phyloP scores from a whole-genome alignment of 2,329 filamentous ascomycete genomes.

The Fusarium coicis region DNA sequence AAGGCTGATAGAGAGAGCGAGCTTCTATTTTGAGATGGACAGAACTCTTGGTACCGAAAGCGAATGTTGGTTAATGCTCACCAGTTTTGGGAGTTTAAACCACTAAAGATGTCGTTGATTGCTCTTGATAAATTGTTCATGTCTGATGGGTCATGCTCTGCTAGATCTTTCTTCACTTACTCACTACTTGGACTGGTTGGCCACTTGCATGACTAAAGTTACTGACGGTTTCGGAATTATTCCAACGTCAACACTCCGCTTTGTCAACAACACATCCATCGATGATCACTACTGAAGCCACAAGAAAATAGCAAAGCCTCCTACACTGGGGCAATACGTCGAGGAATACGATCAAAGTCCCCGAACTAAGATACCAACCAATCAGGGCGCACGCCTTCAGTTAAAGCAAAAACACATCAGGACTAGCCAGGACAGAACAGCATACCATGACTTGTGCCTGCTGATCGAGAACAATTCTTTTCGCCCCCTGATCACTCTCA shows the following conservation, averaged over 20 bases:
- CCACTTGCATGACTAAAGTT: neutral
- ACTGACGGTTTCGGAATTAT: neutral
- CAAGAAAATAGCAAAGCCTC: neutral
- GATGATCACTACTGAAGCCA: neutral
- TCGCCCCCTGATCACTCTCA: neutral
- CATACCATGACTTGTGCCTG: conserved; percentile 10
- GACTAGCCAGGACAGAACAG: neutral
- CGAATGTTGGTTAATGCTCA: neutral
- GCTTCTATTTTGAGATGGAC: conserved; percentile 23
- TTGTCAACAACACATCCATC: neutral
- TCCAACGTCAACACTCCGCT: neutral
- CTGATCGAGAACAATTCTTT: conserved; percentile 6
- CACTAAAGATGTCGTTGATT: neutral
- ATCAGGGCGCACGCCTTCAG: neutral
- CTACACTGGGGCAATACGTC: neutral
- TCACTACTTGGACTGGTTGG: neutral
- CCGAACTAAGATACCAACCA: neutral
- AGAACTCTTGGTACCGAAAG: neutral
- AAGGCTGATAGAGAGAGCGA: neutral
- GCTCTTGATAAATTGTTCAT: neutral
- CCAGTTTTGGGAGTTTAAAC: neutral
- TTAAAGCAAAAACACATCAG: neutral
- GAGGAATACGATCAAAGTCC: neutral
- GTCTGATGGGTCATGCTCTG: neutral
- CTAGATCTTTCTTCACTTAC: neutral